Percentiles rank a stretch among this genome's conserved stretches.
phyloP scores from a whole-genome alignment of 2,329 filamentous ascomycete species.

The Colletotrichum liaoningense region DNA sequence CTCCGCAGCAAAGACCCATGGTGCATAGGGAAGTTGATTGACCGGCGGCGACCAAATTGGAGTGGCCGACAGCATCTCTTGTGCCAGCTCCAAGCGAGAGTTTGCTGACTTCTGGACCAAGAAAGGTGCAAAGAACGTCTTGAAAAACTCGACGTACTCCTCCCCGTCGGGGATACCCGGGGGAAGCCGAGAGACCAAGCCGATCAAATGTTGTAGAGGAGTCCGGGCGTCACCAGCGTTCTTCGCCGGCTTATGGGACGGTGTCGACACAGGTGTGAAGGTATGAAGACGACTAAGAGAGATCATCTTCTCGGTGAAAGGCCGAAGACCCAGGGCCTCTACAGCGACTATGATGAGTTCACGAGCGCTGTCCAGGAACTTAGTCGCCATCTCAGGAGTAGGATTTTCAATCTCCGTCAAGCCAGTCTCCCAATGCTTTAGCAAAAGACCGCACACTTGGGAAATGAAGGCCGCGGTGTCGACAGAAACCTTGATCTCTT shows the following conservation, averaged over 20 bases:
- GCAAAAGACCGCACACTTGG: slow-evolving; percentile 75
- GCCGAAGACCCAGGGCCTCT: slow-evolving; percentile 65
- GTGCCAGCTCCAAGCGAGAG: slow-evolving; percentile 57
- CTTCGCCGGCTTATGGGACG: slow-evolving; percentile 71
- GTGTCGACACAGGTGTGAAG: slow-evolving; percentile 73
- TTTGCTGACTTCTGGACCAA: slow-evolving; percentile 60
- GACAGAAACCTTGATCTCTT: slow-evolving; percentile 89
- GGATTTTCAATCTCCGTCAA: slow-evolving; percentile 63
- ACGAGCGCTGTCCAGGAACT: slow-evolving; percentile 67
- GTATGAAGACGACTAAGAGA: slow-evolving; percentile 62
- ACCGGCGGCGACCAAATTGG: slow-evolving; percentile 51
- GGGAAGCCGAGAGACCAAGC: slow-evolving; percentile 66
- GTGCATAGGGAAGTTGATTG: slow-evolving; percentile 56
- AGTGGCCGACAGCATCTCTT: slow-evolving; percentile 62
- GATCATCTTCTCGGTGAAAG: slow-evolving; percentile 72
- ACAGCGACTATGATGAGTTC: slow-evolving; percentile 62
- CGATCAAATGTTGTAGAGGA: slow-evolving; percentile 74
- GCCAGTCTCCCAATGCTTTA: slow-evolving; percentile 74
- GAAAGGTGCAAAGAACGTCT: slow-evolving; percentile 68
- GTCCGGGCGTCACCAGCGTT: slow-evolving; percentile 62
- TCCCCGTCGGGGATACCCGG: slow-evolving; percentile 60
- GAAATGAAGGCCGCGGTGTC: slow-evolving; percentile 87
- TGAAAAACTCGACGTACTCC: slow-evolving; percentile 57
- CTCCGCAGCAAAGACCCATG: slow-evolving; percentile 64
- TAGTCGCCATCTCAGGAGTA: slow-evolving; percentile 56